Conservation (phyloP, 2,329 filamentous ascomycete genomes). For the Tolypocladium ophioglossoides region DNA sequence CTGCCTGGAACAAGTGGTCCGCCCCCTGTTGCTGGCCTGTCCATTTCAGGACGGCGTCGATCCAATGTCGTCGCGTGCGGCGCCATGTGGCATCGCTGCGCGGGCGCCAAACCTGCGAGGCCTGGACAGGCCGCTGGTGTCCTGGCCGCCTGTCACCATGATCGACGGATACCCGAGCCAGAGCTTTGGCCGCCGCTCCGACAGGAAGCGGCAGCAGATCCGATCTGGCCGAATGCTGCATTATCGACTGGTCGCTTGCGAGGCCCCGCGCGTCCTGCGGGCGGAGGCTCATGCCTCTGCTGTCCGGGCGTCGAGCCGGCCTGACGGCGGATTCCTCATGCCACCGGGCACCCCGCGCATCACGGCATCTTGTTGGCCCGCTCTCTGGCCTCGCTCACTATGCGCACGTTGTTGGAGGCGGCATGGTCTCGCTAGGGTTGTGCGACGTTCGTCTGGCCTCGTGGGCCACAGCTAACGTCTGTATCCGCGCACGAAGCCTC, state of each 20-base stretch:
- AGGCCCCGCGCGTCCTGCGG: background rate
- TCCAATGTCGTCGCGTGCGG: background rate
- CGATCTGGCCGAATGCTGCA: background rate
- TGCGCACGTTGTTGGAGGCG: background rate
- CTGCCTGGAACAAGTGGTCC: background rate
- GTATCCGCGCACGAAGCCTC: background rate
- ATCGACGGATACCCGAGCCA: background rate
- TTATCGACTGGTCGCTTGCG: background rate
- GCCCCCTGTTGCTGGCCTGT: background rate
- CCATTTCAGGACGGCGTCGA: background rate
- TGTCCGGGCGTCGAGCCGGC: background rate
- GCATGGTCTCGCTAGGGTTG: background rate
- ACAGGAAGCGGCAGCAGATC: background rate
- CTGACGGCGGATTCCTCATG: too few species aligned
- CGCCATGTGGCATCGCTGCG: slow-evolving; percentile 1
- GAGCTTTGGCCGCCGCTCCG: background rate
- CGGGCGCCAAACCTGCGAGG: background rate
- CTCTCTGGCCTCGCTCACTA: background rate
- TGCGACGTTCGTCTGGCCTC: background rate
- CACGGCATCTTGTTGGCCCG: background rate
- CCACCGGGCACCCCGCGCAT: background rate
- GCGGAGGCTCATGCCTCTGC: too few species aligned
- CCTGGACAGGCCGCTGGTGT: background rate
- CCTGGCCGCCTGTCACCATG: background rate
- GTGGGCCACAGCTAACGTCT: background rate